phyloP scores from a whole-genome alignment of 148 eudicot genomes.

The Cornus kousa region DNA sequence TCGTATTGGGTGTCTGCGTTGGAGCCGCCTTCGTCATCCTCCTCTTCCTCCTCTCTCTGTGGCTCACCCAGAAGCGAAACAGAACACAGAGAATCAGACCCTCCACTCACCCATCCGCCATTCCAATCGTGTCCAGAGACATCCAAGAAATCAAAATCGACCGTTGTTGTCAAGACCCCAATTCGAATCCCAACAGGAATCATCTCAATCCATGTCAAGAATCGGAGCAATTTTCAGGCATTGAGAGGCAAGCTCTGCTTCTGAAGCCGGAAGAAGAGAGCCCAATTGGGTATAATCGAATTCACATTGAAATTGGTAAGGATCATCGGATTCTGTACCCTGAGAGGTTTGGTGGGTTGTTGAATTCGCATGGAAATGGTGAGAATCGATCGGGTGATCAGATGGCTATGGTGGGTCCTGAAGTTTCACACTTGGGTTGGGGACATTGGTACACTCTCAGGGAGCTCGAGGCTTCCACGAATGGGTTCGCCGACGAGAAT shows the following conservation, averaged over 20 bases:
- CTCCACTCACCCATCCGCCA: neutral
- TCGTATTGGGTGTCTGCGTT: conserved; percentile 40
- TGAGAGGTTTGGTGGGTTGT: conserved; percentile 15
- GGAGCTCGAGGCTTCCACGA: conserved; percentile 65
- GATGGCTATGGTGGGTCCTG: conserved; percentile 31
- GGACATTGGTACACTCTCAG: conserved; percentile 79
- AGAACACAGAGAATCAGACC: neutral
- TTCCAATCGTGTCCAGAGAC: conserved; percentile 8
- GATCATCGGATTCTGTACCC: conserved; percentile 17
- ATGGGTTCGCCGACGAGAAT: conserved; percentile 54
- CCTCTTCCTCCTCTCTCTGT: conserved; percentile 48
- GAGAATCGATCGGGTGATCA: conserved; percentile 20
- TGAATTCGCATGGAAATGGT: conserved; percentile 5
- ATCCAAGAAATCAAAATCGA: conserved; percentile 16
- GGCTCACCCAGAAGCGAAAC: conserved; percentile 40
- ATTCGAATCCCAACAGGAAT: neutral
- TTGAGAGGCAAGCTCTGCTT: conserved; percentile 20
- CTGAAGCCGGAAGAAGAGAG: conserved; percentile 22
- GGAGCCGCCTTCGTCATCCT: conserved; percentile 49
- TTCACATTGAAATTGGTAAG: conserved; percentile 35
- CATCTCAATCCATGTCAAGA: conserved; percentile 20
- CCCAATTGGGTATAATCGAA: conserved; percentile 25
- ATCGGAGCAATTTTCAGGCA: conserved; percentile 14
- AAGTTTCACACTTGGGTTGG: conserved; percentile 81
- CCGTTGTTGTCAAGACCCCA: neutral